phyloP scores from a whole-genome alignment of 495 filamentous ascomycete species.

The Oidiodendron maius region DNA sequence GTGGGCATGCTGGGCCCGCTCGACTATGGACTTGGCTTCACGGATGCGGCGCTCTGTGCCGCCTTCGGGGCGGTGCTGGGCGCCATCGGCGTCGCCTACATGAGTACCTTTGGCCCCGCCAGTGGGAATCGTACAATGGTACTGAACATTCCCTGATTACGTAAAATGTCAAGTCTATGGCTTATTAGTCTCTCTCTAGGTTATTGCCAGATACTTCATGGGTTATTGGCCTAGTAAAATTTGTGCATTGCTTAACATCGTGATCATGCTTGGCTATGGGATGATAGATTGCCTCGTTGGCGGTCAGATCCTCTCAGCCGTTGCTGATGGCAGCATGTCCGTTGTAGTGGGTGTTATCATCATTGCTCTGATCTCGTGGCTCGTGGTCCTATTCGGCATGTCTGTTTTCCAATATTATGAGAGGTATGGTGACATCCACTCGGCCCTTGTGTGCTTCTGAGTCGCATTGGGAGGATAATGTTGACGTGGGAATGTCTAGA shows the following conservation, averaged over 20 bases:
- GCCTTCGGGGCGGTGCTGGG: slow-evolving; percentile 57
- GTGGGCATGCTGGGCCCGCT: slow-evolving; percentile 66
- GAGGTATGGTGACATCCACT: slow-evolving; percentile 38
- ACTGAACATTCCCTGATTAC: neutral
- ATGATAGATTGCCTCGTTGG: slow-evolving; percentile 67
- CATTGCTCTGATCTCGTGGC: slow-evolving; percentile 57
- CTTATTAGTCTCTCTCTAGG: slow-evolving; percentile 27
- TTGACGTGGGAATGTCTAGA: too few species aligned
- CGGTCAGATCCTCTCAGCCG: slow-evolving; percentile 70
- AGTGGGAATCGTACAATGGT: slow-evolving; percentile 67
- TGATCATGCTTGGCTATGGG: slow-evolving; percentile 65
- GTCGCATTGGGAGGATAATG: too few species aligned
- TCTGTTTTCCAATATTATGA: slow-evolving; percentile 64
- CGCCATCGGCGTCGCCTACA: slow-evolving; percentile 52
- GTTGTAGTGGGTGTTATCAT: slow-evolving; percentile 69
- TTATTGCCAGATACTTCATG: slow-evolving; percentile 66
- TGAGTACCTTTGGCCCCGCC: slow-evolving; percentile 61
- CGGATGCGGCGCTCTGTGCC: slow-evolving; percentile 57
- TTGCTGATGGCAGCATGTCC: slow-evolving; percentile 54
- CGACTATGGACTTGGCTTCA: slow-evolving; percentile 61
- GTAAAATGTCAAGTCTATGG: slow-evolving; percentile 8
- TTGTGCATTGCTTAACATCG: slow-evolving; percentile 61
- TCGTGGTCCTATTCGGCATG: slow-evolving; percentile 67
- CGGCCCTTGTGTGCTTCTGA: too few species aligned
- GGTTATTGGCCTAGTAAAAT: slow-evolving; percentile 75